These are phyloP conservation scores for Botryotinia narcissicola DNA, from an alignment of 2,329 filamentous ascomycete species.

Conservation along the genomic window DNA sequence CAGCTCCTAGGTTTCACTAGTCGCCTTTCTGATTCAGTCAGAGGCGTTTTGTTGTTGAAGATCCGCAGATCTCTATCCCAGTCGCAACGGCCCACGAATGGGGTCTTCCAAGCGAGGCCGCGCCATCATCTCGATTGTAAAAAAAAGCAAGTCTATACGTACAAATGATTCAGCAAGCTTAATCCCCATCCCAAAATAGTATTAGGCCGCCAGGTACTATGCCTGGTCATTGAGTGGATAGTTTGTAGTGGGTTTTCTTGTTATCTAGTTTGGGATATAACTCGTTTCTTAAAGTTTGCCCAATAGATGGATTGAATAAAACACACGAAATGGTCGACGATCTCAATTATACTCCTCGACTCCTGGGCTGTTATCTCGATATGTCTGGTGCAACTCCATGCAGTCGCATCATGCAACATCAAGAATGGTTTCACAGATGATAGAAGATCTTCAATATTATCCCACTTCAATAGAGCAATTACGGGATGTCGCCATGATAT, in stretches of 20 bases:
- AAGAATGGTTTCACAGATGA: not conserved
- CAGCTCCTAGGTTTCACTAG: not conserved
- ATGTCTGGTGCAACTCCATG: not conserved
- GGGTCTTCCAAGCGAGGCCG: not conserved
- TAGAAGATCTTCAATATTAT: not conserved
- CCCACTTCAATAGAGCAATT: not conserved
- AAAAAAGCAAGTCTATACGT: not conserved
- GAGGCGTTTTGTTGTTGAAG: not conserved
- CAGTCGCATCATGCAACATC: not conserved
- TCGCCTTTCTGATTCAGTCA: not conserved
- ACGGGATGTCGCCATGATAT: not conserved
- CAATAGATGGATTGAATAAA: not conserved
- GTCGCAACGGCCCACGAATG: not conserved
- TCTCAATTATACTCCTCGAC: not conserved
- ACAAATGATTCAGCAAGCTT: not conserved
- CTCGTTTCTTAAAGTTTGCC: not conserved
- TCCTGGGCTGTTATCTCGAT: not conserved
- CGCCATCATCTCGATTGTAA: too few relatives aligned
- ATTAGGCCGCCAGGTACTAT: not conserved
- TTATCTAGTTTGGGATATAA: not conserved
- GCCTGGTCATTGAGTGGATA: not conserved
- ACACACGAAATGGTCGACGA: not conserved
- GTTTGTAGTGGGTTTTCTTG: not conserved
- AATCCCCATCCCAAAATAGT: not conserved
- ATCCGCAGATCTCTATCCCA: not conserved